phyloP scores from a whole-genome alignment of 1,284 basidiomycete genomes.

The Amylostereum areolatum region DNA sequence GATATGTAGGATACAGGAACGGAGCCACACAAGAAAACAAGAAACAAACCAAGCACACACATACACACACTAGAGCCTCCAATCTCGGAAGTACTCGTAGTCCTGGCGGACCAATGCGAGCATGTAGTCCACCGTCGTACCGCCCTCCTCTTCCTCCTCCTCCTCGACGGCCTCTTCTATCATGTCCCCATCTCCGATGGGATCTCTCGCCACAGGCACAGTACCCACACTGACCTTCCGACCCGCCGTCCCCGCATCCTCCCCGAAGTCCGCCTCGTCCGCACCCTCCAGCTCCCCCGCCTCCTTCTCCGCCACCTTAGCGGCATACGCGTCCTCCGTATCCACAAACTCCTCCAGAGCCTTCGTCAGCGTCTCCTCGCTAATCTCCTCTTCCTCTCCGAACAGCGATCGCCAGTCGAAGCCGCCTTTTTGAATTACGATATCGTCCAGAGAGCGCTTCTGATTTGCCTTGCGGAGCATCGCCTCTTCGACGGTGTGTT shows the following conservation, averaged over 20 bases:
- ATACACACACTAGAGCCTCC: slow-evolving; percentile 42
- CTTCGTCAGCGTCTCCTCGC: slow-evolving; percentile 39
- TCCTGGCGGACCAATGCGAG: slow-evolving; percentile 69
- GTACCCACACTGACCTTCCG: slow-evolving; percentile 27
- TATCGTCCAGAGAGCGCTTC: slow-evolving; percentile 85
- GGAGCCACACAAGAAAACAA: neutral
- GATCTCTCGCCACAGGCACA: slow-evolving; percentile 20
- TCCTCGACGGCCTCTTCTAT: slow-evolving; percentile 22
- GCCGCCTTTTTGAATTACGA: slow-evolving; percentile 92
- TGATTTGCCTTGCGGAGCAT: slow-evolving; percentile 96
- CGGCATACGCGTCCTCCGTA: slow-evolving; percentile 79
- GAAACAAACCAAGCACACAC: neutral
- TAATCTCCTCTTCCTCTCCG: slow-evolving; percentile 42
- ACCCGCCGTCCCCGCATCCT: slow-evolving; percentile 26
- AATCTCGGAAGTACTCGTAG: slow-evolving; percentile 73
- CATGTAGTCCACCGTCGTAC: slow-evolving; percentile 86
- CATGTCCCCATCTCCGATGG: slow-evolving; percentile 18
- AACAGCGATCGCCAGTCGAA: slow-evolving; percentile 94
- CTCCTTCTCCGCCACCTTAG: slow-evolving; percentile 73
- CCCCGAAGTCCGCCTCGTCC: slow-evolving; percentile 72
- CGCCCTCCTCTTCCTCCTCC: slow-evolving; percentile 52
- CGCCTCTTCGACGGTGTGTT: slow-evolving; percentile 93
- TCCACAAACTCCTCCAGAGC: slow-evolving; percentile 88
- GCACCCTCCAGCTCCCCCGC: slow-evolving; percentile 65
- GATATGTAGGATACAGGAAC: too few species aligned